These are phyloP conservation scores for Suhomyces maxii DNA, from an alignment of 1,139 yeast genomes.

Conservation along the genomic window DNA sequence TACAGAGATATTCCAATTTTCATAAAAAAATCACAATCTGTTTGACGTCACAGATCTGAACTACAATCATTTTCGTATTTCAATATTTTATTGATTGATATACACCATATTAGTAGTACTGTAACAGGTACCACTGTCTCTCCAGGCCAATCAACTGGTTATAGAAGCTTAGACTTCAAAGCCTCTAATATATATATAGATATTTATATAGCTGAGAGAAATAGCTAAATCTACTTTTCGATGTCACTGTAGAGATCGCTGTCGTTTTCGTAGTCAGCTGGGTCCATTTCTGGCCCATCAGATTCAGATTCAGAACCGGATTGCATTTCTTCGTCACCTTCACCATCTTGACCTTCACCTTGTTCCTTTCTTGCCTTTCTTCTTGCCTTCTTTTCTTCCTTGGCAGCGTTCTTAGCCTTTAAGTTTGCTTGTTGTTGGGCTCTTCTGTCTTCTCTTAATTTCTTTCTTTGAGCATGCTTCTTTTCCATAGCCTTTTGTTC, in stretches of 20 bases:
- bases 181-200: too few species aligned
- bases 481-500: slow-evolving; percentile 66
- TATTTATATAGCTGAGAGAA: too few species aligned
- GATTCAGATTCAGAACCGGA: slow-evolving; percentile 19
- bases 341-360: slow-evolving; percentile 24
- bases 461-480: slow-evolving; percentile 62
- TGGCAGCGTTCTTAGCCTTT: slow-evolving; percentile 70
- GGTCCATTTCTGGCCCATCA: slow-evolving; percentile 38
- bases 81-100: too few species aligned
- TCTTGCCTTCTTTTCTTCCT: slow-evolving; percentile 71
- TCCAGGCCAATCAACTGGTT: too few species aligned
- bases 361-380: slow-evolving; percentile 58
- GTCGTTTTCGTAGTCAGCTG: slow-evolving; percentile 50
- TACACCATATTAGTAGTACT: too few species aligned
- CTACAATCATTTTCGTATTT: too few species aligned
- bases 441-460: slow-evolving; percentile 69
- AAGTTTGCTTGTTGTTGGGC: slow-evolving; percentile 80
- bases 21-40: too few species aligned
- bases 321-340: slow-evolving; percentile 16
- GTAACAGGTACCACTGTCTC: too few species aligned
- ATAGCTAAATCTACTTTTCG: slow-evolving; percentile 1
- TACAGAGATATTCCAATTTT: too few species aligned
- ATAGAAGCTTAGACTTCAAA: too few species aligned
- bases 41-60: too few species aligned
- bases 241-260: slow-evolving; percentile 49